phyloP scores from a whole-genome alignment of 495 filamentous ascomycete species.

The Penicillium subrubescens region DNA sequence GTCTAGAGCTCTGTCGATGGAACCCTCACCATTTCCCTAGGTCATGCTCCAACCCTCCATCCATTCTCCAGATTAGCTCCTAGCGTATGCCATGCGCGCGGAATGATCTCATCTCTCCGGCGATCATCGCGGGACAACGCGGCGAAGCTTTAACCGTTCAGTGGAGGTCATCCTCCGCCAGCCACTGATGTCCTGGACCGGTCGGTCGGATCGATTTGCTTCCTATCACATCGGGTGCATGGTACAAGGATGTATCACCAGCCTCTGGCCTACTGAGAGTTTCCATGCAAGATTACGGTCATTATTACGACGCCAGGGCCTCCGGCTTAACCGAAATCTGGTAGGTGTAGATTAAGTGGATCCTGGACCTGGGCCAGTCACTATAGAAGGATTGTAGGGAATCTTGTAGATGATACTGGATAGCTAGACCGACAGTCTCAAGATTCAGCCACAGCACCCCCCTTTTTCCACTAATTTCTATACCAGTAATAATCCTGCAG shows the following conservation, averaged over 20 bases:
- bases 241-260: not conserved
- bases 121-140: constrained; percentile 1
- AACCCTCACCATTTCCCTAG: not conserved
- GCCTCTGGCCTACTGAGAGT: not conserved
- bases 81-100: not conserved
- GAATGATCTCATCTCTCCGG: not conserved
- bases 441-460: not conserved
- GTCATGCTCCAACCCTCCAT: not conserved
- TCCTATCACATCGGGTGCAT: not conserved
- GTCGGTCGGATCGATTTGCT: not conserved
- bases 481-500: not conserved
- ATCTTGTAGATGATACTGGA: not conserved
- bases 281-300: not conserved
- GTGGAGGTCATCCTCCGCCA: not conserved
- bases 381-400: not conserved
- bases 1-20: not conserved
- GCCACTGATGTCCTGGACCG: not conserved
- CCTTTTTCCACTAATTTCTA: not conserved
- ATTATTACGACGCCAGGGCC: not conserved
- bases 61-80: not conserved
- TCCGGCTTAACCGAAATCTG: not conserved
- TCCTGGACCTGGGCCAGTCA: not conserved
- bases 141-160: not conserved
- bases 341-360: not conserved
- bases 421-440: not conserved